Conservation (phyloP, 2,329 filamentous ascomycete species). For the Aureobasidium pullulans region DNA sequence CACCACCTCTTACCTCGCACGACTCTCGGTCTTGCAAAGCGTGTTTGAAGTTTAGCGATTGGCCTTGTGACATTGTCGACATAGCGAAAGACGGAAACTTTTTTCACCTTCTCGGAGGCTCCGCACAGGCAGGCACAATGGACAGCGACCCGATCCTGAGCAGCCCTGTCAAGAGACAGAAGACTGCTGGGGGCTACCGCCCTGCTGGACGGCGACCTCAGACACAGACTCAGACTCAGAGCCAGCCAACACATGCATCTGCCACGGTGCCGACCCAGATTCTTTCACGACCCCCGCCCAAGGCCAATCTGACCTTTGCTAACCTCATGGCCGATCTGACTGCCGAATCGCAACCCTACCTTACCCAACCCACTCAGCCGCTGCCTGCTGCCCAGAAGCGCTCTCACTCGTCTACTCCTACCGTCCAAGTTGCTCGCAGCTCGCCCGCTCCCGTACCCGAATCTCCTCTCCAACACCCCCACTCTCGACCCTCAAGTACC, state of each 20-base stretch:
- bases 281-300: conserved; percentile 13
- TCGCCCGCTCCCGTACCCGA: conserved; percentile 54
- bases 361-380: conserved; percentile 56
- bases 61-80: background rate
- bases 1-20: background rate
- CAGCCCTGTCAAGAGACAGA: conserved; percentile 30
- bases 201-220: conserved; percentile 33
- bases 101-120: background rate
- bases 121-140: conserved; percentile 7
- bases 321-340: conserved; percentile 11
- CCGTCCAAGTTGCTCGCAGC: conserved; percentile 79
- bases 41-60: background rate
- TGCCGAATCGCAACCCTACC: conserved; percentile 14
- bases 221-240: background rate
- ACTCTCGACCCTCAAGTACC: conserved; percentile 24
- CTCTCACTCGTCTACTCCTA: conserved; percentile 21
- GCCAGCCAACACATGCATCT: background rate
- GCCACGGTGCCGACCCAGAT: conserved; percentile 21
- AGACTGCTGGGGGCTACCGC: conserved; percentile 24
- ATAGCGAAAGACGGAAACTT: background rate
- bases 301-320: conserved; percentile 16
- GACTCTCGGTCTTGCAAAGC: background rate
- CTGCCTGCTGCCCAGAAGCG: conserved; percentile 36
- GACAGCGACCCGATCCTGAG: conserved; percentile 28
- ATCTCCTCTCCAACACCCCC: conserved; percentile 26